These are phyloP conservation scores for Venturia asperata DNA, from an alignment of 2,329 filamentous ascomycete genomes.

Conservation along the genomic window DNA sequence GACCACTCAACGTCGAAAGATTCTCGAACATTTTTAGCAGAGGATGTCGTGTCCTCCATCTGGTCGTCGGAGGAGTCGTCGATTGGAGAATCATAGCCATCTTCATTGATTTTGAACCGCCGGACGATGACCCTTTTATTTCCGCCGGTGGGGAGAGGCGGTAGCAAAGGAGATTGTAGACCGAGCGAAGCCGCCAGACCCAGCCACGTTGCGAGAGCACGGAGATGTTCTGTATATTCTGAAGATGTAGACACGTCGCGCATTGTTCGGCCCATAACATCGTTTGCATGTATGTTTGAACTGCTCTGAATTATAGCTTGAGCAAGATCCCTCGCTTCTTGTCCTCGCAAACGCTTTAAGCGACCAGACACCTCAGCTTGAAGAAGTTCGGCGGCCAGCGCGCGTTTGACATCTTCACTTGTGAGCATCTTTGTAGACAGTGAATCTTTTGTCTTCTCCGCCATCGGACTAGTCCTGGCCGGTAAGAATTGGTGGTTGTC, in stretches of 20 bases:
- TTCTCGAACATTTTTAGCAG: constrained; percentile 27
- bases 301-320: constrained; percentile 37
- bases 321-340: constrained; percentile 42
- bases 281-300: constrained; percentile 26
- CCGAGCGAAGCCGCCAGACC: constrained; percentile 29
- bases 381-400: constrained; percentile 41
- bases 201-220: constrained; percentile 14
- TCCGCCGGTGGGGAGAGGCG: constrained; percentile 20
- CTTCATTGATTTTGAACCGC: constrained; percentile 35
- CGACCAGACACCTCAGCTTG: constrained; percentile 38
- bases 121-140: constrained; percentile 36
- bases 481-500: background rate
- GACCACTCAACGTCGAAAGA: constrained; percentile 41
- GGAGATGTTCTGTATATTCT: background rate
- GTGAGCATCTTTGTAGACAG: constrained; percentile 20
- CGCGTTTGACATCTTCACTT: constrained; percentile 40
- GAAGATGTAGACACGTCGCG: background rate
- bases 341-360: constrained; percentile 36
- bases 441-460: background rate
- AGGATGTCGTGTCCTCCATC: constrained; percentile 21
- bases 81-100: constrained; percentile 36
- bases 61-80: constrained; percentile 29
- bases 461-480: background rate
- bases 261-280: background rate
- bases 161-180: constrained; percentile 18